Conservation (phyloP, 2,329 filamentous ascomycete genomes). For the Beauveria sp. region DNA sequence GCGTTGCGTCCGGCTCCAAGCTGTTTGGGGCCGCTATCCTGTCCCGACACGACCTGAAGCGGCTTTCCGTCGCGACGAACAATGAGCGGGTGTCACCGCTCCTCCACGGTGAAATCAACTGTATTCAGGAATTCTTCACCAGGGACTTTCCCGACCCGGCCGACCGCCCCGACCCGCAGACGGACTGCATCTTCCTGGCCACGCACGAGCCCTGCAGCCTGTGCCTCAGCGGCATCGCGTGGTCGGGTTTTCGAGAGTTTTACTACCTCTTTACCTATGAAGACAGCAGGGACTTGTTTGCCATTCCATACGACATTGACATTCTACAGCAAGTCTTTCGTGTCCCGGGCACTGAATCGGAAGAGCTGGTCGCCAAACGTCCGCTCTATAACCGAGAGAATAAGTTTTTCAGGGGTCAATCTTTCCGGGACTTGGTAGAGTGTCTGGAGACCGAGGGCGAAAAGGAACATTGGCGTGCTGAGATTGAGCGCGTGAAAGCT, state of each 20-base stretch:
- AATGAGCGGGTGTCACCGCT: slow-evolving; percentile 47
- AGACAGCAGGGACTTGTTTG: slow-evolving; percentile 48
- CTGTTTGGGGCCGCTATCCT: slow-evolving; percentile 51
- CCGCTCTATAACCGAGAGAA: slow-evolving; percentile 48
- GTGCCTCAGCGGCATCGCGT: slow-evolving; percentile 49
- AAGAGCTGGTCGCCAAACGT: slow-evolving; percentile 28
- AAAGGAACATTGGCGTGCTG: slow-evolving; percentile 24
- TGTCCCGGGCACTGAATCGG: slow-evolving; percentile 33
- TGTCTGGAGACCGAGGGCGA: slow-evolving; percentile 29
- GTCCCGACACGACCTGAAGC: slow-evolving; percentile 29
- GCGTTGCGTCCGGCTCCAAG: slow-evolving; percentile 46
- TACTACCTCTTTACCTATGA: slow-evolving; percentile 54
- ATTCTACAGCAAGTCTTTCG: slow-evolving; percentile 49
- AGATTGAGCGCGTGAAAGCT: slow-evolving; percentile 41
- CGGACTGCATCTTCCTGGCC: slow-evolving; percentile 49
- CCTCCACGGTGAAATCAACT: slow-evolving; percentile 53
- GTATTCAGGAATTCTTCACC: slow-evolving; percentile 50
- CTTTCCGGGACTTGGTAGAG: slow-evolving; percentile 32
- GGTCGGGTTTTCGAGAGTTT: slow-evolving; percentile 48
- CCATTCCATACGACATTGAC: slow-evolving; percentile 50
- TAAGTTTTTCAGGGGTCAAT: slow-evolving; percentile 43
- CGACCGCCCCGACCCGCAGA: slow-evolving; percentile 29
- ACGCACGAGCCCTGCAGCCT: slow-evolving; percentile 53
- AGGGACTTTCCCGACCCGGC: slow-evolving; percentile 24
- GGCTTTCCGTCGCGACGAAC: slow-evolving; percentile 46